Conservation (phyloP, 225 moss, liverwort and hornwort species). For the Sphagnum tenellum region DNA sequence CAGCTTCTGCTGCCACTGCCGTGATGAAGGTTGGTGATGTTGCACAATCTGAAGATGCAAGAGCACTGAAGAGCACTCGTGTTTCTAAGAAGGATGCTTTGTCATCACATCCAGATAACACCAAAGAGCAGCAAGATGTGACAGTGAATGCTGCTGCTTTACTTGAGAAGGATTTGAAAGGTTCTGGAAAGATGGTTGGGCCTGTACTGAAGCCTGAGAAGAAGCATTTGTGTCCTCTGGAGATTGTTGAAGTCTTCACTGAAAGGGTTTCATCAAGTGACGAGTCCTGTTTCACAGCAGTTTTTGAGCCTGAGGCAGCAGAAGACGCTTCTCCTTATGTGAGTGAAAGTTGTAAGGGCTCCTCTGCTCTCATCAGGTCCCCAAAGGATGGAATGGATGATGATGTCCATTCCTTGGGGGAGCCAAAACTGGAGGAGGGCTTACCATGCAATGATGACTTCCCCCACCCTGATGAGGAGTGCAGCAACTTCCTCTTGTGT, state of each 20-base stretch:
- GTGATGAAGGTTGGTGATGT: slow-evolving; percentile 19
- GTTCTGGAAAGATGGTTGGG: no score
- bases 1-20: background rate
- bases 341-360: slow-evolving; percentile 20
- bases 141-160: background rate
- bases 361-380: slow-evolving; percentile 29
- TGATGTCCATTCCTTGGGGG: background rate
- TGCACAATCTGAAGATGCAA: slow-evolving; percentile 43
- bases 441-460: background rate
- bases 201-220: no score
- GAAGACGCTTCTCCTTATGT: slow-evolving; percentile 35
- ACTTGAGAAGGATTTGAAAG: no score
- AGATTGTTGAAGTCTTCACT: no score
- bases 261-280: no score
- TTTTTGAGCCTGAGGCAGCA: slow-evolving; percentile 20
- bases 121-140: background rate
- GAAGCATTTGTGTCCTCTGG: no score
- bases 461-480: slow-evolving; percentile 9
- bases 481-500: slow-evolving; percentile 15
- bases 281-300: no score
- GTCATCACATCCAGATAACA: slow-evolving; percentile 13
- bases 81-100: slow-evolving; percentile 54
- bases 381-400: background rate
- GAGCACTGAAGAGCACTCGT: slow-evolving; percentile 44
- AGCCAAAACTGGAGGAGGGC: background rate